A percentile compares a stretch with the other conserved stretches of the same genome.
These are phyloP conservation scores for Aspergillus affinis DNA, from an alignment of 495 filamentous ascomycete species.

Conservation along the genomic window DNA sequence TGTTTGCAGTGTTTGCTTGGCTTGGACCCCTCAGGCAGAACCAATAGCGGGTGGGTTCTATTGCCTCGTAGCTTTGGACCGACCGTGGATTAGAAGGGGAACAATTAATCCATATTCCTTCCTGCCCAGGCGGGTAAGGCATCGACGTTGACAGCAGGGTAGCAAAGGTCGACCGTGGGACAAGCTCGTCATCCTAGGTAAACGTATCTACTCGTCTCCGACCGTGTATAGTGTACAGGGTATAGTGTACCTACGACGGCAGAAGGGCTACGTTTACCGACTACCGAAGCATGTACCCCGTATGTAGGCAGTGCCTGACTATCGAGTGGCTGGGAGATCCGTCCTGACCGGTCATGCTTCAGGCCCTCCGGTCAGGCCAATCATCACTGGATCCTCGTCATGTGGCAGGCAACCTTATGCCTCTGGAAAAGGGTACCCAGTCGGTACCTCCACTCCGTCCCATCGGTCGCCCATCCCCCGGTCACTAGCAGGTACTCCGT, in stretches of 20 bases:
- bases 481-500: background rate
- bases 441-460: background rate
- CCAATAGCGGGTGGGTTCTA: constrained; percentile 1
- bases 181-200: too few relatives aligned
- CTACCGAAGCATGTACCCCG: background rate
- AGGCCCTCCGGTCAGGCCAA: constrained; percentile 7
- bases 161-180: background rate
- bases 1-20: constrained; percentile 16
- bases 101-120: too few relatives aligned
- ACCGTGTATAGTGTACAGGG: too few relatives aligned
- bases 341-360: background rate
- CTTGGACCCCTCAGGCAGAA: constrained; percentile 3
- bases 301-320: background rate
- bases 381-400: constrained; percentile 14
- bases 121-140: too few relatives aligned
- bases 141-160: too few relatives aligned
- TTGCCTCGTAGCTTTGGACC: too few relatives aligned
- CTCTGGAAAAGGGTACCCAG: background rate
- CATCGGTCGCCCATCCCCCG: background rate
- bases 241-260: too few relatives aligned
- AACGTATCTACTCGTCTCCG: too few relatives aligned
- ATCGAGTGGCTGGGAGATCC: constrained; percentile 4
- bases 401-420: constrained; percentile 4
- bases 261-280: too few relatives aligned
- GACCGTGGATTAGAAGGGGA: too few relatives aligned